Percentiles rank a stretch among this genome's conserved stretches.
These are phyloP conservation scores for Zea mays DNA, from an alignment of 176 grass and related monocot species.

Conservation along the genomic window Zm-B73-REFERENCE-NAM-5.0 NC_050098.1:201153001-201153500, in stretches of 20 bases:
- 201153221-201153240: too few species aligned
- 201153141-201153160: too few species aligned
- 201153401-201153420: too few species aligned
- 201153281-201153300: neutral
- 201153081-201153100: slow-evolving; percentile 21
- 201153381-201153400: neutral
- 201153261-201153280: neutral
- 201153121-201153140: neutral
- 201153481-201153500: neutral
- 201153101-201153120: slow-evolving; percentile 38
- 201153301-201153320: too few species aligned
- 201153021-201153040: neutral
- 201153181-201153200: neutral
- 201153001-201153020: neutral
- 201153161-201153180: neutral
- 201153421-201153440: neutral
- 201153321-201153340: too few species aligned
- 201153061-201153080: neutral
- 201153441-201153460: neutral
- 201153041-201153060: neutral
- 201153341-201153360: neutral
- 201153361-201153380: neutral
- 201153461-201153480: neutral
- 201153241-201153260: too few species aligned
- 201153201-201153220: slow-evolving; percentile 27